phyloP scores from a whole-genome alignment of 2,329 filamentous ascomycete genomes.

The Thelonectria rubi region DNA sequence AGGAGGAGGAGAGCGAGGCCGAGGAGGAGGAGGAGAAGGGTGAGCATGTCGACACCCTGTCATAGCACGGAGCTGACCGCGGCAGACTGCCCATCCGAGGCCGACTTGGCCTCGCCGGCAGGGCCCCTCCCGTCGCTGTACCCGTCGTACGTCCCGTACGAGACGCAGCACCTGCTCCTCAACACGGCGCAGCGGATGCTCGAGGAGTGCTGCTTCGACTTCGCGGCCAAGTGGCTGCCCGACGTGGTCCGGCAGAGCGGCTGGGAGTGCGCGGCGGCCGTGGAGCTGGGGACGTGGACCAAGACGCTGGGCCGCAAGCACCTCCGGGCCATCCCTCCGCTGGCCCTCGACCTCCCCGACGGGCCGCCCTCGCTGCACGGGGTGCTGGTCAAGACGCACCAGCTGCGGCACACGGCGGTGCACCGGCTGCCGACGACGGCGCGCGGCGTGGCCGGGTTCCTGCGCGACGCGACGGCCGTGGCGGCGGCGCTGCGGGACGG shows the following conservation, averaged over 20 bases:
- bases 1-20: too few relatives aligned
- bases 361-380: neutral
- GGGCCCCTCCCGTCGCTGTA: constrained; percentile 1
- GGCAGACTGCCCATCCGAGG: neutral
- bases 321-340: neutral
- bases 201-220: constrained; percentile 14
- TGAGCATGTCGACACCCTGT: neutral
- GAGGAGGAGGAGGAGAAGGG: neutral
- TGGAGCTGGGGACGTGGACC: constrained; percentile 8
- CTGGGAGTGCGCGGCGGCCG: constrained; percentile 12
- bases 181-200: constrained; percentile 3
- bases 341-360: neutral
- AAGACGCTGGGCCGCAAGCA: neutral
- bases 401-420: constrained; percentile 8
- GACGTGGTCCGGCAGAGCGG: neutral
- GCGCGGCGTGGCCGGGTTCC: constrained; percentile 5
- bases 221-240: constrained; percentile 9
- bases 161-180: constrained; percentile 7
- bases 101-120: neutral
- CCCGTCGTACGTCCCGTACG: constrained; percentile 7
- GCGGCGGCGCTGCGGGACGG: constrained; percentile 3
- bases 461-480: neutral
- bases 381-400: constrained; percentile 3
- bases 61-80: neutral
- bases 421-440: constrained; percentile 9